Base-by-base conservation (phyloP, 768 basidiomycete genomes). In the Suillus americanus region DNA sequence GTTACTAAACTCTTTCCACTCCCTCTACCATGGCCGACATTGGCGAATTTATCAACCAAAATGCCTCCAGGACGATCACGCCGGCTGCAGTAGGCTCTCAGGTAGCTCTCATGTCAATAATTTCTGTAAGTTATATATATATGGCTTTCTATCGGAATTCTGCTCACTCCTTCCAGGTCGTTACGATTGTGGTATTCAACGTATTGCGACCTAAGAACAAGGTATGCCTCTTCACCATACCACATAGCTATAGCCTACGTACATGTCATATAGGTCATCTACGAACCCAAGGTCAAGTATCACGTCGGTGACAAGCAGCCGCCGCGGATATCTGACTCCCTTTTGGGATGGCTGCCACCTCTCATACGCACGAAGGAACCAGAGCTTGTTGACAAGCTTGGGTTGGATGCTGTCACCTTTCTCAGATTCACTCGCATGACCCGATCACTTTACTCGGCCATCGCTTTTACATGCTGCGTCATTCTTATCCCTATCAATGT, bases 261-360 rank as follows among this genome's bases (percentile, higher is more conserved):
- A 67, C 45, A 51, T 30, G 2, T 30, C 46, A 43, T 65, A 33
- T 64, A 94, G 94, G 85, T 93, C 66, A 87, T 95, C 64, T 97
- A 97, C 72, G 92, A 95, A 74, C 95, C 94, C 66, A 97, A 96
- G 79, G 87, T 93, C 77, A 96, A 96, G 77, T 96, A 95, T 73
- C 92, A 93, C 71, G 82, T 85, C 65, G 90, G 89, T 48, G 76
- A 86, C 76, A 93, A 93, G 74, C 79, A 83, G 33, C 93, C 92
- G 37, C 93, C 93, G 8, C 85, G 86, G 28, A 92, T 97, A 75
- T 89, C 89, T 45, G 89, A 91, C 75, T 89, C 90, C 2, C 74
- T 97, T 54, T 85, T 94, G 56, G 92, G 94, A 67, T 99, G 97
- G 97, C 79, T 98, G 0, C 88, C 90, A 9, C 95, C 95, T 1